A percentile compares a stretch with the other conserved stretches of the same genome.
phyloP scores from a whole-genome alignment of 148 eudicot species.

The Cornus suecica region DNA sequence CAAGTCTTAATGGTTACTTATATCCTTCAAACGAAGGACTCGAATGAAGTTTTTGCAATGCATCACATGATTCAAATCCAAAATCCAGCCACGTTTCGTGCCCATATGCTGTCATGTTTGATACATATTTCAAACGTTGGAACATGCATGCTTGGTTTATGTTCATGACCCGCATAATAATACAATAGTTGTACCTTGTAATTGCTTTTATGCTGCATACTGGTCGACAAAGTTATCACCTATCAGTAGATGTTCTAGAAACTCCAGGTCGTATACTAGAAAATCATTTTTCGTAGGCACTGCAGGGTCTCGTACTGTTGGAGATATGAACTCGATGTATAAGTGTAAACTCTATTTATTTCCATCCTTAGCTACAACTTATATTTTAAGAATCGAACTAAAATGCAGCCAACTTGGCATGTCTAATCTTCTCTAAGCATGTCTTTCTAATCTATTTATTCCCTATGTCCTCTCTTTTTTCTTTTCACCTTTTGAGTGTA shows the following conservation, averaged over 20 bases:
- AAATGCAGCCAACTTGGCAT: background rate
- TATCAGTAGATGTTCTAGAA: too few species aligned
- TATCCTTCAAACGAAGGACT: background rate
- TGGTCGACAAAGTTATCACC: too few species aligned
- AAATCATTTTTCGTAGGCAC: background rate
- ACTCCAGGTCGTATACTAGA: background rate
- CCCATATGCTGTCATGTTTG: background rate
- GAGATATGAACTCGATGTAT: too few species aligned
- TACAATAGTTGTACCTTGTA: too few species aligned
- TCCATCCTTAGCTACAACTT: background rate
- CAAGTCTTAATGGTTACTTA: background rate
- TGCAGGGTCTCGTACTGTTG: background rate
- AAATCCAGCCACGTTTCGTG: background rate
- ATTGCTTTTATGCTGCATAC: too few species aligned
- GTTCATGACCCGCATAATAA: too few species aligned
- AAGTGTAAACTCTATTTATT: background rate
- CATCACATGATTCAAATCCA: background rate
- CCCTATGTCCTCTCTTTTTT: background rate
- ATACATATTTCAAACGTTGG: too few species aligned
- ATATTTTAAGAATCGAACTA: background rate
- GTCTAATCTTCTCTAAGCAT: background rate
- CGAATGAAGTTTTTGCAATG: background rate
- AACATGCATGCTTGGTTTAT: too few species aligned
- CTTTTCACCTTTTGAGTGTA: background rate
- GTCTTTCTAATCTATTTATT: background rate